Evolutionary conservation across 306 rosid genomes (phyloP).

Genomic region (Gastrolobium bilobum): DNA sequence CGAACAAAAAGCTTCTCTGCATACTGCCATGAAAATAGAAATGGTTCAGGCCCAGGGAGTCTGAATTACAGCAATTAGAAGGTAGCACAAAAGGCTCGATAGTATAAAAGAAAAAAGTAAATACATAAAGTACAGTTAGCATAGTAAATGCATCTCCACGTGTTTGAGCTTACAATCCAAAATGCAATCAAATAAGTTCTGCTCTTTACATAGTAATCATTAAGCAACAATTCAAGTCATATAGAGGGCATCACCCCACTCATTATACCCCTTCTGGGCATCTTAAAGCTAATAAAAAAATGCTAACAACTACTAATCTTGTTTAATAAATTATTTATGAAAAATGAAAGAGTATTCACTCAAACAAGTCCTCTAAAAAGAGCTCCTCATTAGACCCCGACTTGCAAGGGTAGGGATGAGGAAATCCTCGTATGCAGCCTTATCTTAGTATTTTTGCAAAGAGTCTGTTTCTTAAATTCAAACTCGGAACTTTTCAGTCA

Average conservation of each 20-base stretch:
- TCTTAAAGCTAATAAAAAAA: neutral
- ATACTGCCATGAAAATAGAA: conserved; percentile 69
- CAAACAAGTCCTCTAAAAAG: conserved; percentile 14
- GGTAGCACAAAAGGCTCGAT: conserved; percentile 15
- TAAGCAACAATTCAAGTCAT: neutral
- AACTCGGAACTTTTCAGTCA: too few species aligned
- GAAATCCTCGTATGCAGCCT: too few species aligned
- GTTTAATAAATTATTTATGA: neutral
- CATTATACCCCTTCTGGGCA: neutral
- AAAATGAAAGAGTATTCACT: conserved; percentile 10
- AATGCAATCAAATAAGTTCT: conserved; percentile 1
- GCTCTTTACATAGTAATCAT: neutral
- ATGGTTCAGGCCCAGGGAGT: conserved; percentile 38
- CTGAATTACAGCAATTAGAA: conserved; percentile 21
- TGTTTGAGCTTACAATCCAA: conserved; percentile 23
- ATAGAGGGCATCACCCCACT: neutral
- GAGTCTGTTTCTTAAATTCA: too few species aligned
- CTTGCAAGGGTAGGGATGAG: too few species aligned
- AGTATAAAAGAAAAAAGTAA: conserved; percentile 7
- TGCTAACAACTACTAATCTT: neutral
- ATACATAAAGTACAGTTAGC: neutral
- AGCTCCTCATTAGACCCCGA: too few species aligned
- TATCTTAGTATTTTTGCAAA: too few species aligned
- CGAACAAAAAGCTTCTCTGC: conserved; percentile 93
- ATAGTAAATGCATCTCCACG: conserved; percentile 27